These are phyloP conservation scores for Starmerella scarabaei DNA, from an alignment of 805 yeast species.

Conservation along the genomic window DNA sequence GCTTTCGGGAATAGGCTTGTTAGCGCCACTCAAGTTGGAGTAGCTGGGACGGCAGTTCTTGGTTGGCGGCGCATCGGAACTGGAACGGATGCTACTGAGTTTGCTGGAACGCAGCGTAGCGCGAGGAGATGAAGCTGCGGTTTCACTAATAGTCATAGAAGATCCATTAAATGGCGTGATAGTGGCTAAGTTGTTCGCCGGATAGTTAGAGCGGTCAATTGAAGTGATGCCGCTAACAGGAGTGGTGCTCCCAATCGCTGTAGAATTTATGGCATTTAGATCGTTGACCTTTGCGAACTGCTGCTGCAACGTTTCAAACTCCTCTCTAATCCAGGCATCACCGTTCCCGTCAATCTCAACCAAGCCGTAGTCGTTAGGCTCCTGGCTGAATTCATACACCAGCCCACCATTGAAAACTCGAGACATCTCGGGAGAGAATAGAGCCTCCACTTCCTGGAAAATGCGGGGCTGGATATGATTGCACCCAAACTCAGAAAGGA, in stretches of 20 bases:
- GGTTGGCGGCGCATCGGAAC: too few species aligned
- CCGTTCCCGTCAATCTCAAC: constrained; percentile 40
- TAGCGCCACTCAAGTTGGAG: constrained; percentile 14
- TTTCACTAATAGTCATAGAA: neutral
- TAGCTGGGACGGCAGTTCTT: constrained; percentile 14
- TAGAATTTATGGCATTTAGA: too few species aligned
- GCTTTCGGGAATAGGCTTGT: constrained; percentile 24
- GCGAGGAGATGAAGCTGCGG: neutral
- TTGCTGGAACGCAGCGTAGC: neutral
- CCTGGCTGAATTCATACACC: constrained; percentile 70
- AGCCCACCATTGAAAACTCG: constrained; percentile 73
- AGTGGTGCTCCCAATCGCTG: neutral
- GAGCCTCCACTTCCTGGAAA: constrained; percentile 61
- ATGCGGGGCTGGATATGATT: constrained; percentile 65
- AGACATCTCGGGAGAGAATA: constrained; percentile 62
- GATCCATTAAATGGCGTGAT: too few species aligned
- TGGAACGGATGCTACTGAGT: too few species aligned
- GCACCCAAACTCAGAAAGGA: constrained; percentile 88
- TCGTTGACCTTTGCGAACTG: constrained; percentile 7
- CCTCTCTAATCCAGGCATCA: constrained; percentile 34
- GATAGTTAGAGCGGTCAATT: neutral
- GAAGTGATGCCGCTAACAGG: neutral
- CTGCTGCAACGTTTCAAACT: constrained; percentile 38
- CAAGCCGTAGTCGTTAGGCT: constrained; percentile 65
- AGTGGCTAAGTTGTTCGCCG: neutral